phyloP scores from a whole-genome alignment of 169 alveolate genomes.

The Plasmodium gonderi region DNA sequence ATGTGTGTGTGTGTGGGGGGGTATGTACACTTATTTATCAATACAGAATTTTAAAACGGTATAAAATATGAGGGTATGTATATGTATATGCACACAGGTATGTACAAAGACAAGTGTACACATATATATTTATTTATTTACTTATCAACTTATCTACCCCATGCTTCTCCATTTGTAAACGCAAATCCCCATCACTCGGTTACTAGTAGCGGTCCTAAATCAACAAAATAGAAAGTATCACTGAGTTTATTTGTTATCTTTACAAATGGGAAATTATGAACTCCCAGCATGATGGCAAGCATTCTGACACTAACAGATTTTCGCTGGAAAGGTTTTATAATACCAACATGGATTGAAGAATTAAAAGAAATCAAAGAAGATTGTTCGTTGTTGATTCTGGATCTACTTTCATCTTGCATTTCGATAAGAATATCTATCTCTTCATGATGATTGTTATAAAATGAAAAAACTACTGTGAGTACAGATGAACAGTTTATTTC shows the following conservation, averaged over 20 bases:
- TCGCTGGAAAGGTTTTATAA: conserved; percentile 43
- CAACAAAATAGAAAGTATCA: conserved; percentile 20
- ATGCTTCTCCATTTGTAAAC: too few relatives aligned
- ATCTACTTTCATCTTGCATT: conserved; percentile 19
- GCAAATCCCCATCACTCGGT: too few relatives aligned
- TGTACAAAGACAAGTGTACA: neutral
- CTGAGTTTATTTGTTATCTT: conserved; percentile 14
- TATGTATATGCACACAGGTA: neutral
- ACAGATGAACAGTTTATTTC: conserved; percentile 61
- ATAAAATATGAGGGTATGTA: neutral
- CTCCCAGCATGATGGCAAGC: conserved; percentile 59
- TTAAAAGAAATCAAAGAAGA: conserved; percentile 38
- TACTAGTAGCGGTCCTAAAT: conserved; percentile 41
- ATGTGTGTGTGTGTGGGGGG: too few relatives aligned
- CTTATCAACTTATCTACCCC: neutral
- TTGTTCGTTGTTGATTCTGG: neutral
- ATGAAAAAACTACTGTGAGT: conserved; percentile 26
- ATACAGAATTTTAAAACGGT: too few relatives aligned
- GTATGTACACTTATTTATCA: too few relatives aligned
- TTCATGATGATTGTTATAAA: conserved; percentile 37
- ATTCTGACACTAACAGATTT: conserved; percentile 28
- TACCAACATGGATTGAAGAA: conserved; percentile 27
- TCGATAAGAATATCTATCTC: conserved; percentile 33
- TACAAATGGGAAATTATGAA: conserved; percentile 33
- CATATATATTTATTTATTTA: neutral